phyloP scores from a whole-genome alignment of 768 basidiomycete genomes.

The Agrocybe pediades region DNA sequence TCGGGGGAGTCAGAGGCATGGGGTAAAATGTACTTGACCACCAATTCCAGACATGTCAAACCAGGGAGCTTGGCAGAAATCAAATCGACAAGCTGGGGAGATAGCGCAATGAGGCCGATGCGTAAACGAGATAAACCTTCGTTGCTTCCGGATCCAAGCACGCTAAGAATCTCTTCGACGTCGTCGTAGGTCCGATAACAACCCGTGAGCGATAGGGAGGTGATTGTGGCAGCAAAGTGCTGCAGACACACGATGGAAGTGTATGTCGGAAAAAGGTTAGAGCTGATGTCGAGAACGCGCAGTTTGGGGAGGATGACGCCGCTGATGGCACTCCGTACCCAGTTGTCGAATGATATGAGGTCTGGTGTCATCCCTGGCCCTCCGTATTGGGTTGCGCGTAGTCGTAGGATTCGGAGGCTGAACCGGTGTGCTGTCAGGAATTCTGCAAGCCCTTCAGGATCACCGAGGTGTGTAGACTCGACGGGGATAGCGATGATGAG shows the following conservation, averaged over 20 bases:
- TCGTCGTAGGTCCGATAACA: constrained; percentile 36
- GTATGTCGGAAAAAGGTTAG: constrained; percentile 36
- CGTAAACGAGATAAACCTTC: constrained; percentile 33
- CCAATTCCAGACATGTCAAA: constrained; percentile 37
- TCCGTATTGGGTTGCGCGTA: constrained; percentile 45
- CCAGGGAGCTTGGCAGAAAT: constrained; percentile 37
- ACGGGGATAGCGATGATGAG: constrained; percentile 43
- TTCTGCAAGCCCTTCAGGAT: constrained; percentile 34
- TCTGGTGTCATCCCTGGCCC: constrained; percentile 31
- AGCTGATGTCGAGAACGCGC: constrained; percentile 35
- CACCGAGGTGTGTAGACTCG: constrained; percentile 41
- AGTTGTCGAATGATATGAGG: constrained; percentile 34
- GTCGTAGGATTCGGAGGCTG: constrained; percentile 36
- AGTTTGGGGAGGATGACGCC: constrained; percentile 28
- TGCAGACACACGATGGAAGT: constrained; percentile 34
- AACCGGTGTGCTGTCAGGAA: constrained; percentile 38
- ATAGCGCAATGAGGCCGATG: constrained; percentile 40
- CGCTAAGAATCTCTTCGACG: constrained; percentile 30
- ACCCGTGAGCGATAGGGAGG: constrained; percentile 41
- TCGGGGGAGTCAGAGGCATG: constrained; percentile 16
- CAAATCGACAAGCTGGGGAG: constrained; percentile 43
- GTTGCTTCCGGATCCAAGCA: constrained; percentile 19
- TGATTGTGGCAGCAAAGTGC: constrained; percentile 35
- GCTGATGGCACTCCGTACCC: constrained; percentile 33
- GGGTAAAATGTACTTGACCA: constrained; percentile 40